Percentiles rank a stretch among this genome's conserved stretches.
Evolutionary conservation across 176 grass and related monocot species (phyloP).

Genomic region (Triticum urartu): DNA sequence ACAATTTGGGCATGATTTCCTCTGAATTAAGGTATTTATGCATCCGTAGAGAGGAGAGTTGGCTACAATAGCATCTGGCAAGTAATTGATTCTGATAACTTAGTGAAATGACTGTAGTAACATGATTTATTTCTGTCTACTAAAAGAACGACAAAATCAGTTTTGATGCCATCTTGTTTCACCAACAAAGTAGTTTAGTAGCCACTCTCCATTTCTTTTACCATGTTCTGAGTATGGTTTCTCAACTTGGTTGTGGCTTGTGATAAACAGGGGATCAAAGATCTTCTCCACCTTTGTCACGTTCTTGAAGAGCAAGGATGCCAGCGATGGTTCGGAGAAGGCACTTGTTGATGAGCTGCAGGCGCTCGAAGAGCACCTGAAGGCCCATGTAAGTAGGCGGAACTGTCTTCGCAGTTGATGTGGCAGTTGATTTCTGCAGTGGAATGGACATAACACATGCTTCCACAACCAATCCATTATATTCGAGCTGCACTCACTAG

Average conservation of each 20-base stretch:
- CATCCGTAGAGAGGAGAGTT: not conserved
- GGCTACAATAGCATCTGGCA: not conserved
- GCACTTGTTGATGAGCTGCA: slow-evolving; percentile 60
- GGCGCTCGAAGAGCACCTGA: slow-evolving; percentile 63
- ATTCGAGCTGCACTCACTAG: not conserved
- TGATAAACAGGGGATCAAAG: slow-evolving; percentile 82
- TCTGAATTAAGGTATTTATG: not conserved
- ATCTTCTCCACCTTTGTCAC: slow-evolving; percentile 60
- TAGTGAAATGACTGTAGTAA: not conserved
- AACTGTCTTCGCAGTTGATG: not conserved
- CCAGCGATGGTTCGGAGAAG: slow-evolving; percentile 65
- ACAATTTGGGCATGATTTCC: not conserved
- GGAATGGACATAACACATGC: not conserved
- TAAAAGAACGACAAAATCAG: too few relatives aligned
- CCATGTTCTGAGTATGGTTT: not conserved
- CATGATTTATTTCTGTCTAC: not conserved
- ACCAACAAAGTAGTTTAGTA: not conserved
- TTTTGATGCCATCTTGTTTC: not conserved
- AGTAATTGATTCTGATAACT: not conserved
- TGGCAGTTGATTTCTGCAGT: not conserved
- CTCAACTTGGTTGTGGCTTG: not conserved
- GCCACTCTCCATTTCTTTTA: not conserved
- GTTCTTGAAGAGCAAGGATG: slow-evolving; percentile 92
- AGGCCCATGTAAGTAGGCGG: slow-evolving; percentile 63
- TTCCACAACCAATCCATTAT: not conserved